Conservation (phyloP, 1,284 basidiomycete genomes). For the Malassezia equina region DNA sequence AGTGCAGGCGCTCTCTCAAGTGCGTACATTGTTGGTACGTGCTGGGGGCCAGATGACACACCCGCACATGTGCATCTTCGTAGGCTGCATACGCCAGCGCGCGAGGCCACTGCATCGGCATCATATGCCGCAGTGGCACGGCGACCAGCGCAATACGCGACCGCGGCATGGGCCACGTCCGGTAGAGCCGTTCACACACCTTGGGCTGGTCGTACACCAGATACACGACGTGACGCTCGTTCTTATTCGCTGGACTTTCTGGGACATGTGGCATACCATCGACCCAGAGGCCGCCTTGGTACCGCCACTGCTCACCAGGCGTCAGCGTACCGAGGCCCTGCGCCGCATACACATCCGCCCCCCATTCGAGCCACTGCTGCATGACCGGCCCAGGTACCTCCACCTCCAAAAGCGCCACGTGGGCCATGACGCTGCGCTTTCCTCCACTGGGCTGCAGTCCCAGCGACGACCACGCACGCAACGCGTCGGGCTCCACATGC, state of each 20-base stretch:
- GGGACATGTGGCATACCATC: not conserved
- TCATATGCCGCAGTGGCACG: not conserved
- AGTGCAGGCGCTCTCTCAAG: not conserved
- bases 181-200: constrained; percentile 2
- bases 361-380: not conserved
- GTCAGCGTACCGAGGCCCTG: constrained; percentile 1
- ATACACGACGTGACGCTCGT: not conserved
- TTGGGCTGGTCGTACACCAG: not conserved
- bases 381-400: not conserved
- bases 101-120: not conserved
- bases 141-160: not conserved
- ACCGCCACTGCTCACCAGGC: not conserved
- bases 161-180: constrained; percentile 1
- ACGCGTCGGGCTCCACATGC: not conserved
- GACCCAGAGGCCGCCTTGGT: not conserved
- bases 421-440: not conserved
- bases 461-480: constrained; percentile 1
- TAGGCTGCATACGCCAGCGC: not conserved
- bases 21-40: constrained; percentile 1
- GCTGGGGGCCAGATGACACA: constrained; percentile 1
- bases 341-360: not conserved
- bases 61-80: not conserved
- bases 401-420: constrained; percentile 6
- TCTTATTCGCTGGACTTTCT: not conserved
- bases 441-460: constrained; percentile 11